Evolutionary conservation across 192 early-diverging fungal genomes (phyloP).

Genomic region (Entomortierella beljakovae): DNA sequence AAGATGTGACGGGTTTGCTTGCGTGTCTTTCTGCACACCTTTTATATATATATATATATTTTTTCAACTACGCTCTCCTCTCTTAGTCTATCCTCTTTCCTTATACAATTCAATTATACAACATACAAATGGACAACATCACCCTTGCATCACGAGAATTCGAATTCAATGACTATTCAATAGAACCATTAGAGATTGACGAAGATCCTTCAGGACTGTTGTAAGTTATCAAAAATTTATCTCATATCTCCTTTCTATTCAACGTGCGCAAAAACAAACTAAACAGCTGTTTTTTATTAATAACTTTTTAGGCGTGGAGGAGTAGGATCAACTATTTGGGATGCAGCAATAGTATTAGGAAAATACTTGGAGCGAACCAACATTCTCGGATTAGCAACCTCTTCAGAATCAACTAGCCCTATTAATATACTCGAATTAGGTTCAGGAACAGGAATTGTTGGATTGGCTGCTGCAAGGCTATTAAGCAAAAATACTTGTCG

Average conservation of each 20-base stretch:
- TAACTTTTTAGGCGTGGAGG: slow-evolving; percentile 30
- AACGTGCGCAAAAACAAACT: not conserved
- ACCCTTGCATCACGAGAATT: slow-evolving; percentile 37
- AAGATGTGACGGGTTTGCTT: too few relatives aligned
- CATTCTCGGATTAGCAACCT: not conserved
- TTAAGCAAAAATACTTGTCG: slow-evolving; percentile 1
- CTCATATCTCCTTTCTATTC: not conserved
- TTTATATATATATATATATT: too few relatives aligned
- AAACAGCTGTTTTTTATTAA: not conserved
- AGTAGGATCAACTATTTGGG: slow-evolving; percentile 53
- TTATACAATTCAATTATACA: too few relatives aligned
- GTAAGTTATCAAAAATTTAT: slow-evolving; percentile 10
- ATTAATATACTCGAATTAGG: slow-evolving; percentile 64
- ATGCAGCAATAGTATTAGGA: slow-evolving; percentile 43
- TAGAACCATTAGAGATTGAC: slow-evolving; percentile 36
- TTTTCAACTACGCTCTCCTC: too few relatives aligned
- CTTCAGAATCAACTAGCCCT: not conserved
- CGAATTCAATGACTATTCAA: slow-evolving; percentile 33
- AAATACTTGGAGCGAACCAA: slow-evolving; percentile 33
- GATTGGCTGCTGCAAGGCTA: slow-evolving; percentile 57
- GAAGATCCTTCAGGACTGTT: slow-evolving; percentile 45
- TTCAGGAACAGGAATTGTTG: slow-evolving; percentile 69
- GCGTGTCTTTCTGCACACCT: too few relatives aligned
- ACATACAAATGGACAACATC: slow-evolving; percentile 10
- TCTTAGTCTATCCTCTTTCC: too few relatives aligned